Evolutionary conservation across 139 green algal species (phyloP).

Genomic region (Picochlorum sp.): DNA sequence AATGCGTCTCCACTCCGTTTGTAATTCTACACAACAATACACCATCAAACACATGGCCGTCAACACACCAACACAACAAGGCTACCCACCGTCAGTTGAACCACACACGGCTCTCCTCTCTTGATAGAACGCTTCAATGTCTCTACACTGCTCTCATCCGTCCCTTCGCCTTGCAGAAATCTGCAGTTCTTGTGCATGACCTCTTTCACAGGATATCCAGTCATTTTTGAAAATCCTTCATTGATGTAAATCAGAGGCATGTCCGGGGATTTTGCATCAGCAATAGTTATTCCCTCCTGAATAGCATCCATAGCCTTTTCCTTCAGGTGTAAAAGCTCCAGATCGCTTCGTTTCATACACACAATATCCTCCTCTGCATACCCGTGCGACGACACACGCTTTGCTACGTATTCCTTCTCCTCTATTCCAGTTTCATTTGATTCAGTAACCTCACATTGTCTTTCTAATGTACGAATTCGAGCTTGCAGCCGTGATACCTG

Average conservation of each 20-base stretch:
- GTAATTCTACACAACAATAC: constrained; percentile 49
- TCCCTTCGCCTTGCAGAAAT: constrained; percentile 45
- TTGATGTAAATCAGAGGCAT: constrained; percentile 80
- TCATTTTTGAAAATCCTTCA: constrained; percentile 69
- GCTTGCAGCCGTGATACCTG: no score
- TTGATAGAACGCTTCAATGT: constrained; percentile 38
- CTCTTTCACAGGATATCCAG: constrained; percentile 52
- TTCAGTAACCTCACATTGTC: no score
- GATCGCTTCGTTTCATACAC: constrained; percentile 33
- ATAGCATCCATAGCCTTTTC: constrained; percentile 64
- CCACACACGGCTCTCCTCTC: constrained; percentile 35
- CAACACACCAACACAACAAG: constrained; percentile 3
- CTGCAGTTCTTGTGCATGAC: constrained; percentile 63
- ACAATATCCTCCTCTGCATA: constrained; percentile 22
- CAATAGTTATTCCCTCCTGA: constrained; percentile 72
- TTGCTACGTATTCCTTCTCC: no score
- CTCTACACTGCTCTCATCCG: constrained; percentile 23
- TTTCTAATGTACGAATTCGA: no score
- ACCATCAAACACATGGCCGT: not conserved
- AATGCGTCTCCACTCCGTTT: constrained; percentile 55
- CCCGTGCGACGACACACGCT: not conserved
- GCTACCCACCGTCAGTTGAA: constrained; percentile 27
- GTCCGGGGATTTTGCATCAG: constrained; percentile 58
- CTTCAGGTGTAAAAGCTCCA: constrained; percentile 65
- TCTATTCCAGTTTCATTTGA: no score